Evolutionary conservation across 176 grass and related monocot genomes (phyloP).

Genomic region (Elymus sibiricus): DNA sequence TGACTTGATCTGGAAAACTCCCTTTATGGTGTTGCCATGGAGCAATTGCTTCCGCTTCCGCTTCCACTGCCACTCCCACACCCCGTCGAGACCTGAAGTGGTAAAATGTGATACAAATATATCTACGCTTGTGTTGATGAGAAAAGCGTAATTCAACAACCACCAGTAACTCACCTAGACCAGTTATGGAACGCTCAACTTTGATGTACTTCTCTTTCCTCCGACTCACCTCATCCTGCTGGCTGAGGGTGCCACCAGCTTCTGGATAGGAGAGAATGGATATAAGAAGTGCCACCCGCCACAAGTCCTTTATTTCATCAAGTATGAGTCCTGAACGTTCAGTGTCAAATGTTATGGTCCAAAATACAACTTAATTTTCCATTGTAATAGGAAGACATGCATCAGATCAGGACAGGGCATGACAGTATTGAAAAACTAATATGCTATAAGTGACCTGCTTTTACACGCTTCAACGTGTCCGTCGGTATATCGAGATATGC

Average conservation of each 20-base stretch:
- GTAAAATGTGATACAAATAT: neutral
- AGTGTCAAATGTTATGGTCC: neutral
- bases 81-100: slow-evolving; percentile 48
- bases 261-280: slow-evolving; percentile 44
- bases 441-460: slow-evolving; percentile 46
- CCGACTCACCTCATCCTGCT: neutral
- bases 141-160: neutral
- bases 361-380: neutral
- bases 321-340: slow-evolving; percentile 47
- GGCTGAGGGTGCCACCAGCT: slow-evolving; percentile 3
- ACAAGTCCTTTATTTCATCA: slow-evolving; percentile 72
- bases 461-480: slow-evolving; percentile 48
- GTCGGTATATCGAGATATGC: slow-evolving; percentile 64
- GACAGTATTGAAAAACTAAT: neutral
- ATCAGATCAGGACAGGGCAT: neutral
- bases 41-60: slow-evolving; percentile 51
- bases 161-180: slow-evolving; percentile 37
- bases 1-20: slow-evolving; percentile 52
- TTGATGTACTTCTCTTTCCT: slow-evolving; percentile 49
- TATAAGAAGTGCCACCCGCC: slow-evolving; percentile 61
- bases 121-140: neutral
- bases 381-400: neutral
- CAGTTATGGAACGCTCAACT: slow-evolving; percentile 45
- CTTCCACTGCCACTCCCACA: slow-evolving; percentile 38
- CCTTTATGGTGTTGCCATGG: slow-evolving; percentile 67